Evolutionary conservation across 176 grass and related monocot genomes (phyloP).

Genomic region (Phyllostachys edulis): DNA sequence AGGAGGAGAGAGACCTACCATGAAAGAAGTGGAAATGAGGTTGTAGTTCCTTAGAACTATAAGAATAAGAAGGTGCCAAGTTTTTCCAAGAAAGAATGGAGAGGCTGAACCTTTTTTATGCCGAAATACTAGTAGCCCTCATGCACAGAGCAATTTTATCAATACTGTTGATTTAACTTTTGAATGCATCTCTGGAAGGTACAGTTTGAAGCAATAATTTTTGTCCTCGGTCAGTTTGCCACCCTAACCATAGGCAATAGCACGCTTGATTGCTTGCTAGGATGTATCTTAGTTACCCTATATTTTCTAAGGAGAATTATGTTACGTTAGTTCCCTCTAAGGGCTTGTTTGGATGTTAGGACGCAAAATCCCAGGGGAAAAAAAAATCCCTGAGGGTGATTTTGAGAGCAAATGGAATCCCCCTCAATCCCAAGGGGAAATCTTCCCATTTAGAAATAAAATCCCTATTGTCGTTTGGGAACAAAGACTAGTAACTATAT

Average conservation of each 20-base stretch:
- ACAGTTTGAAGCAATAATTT: slow-evolving; percentile 35
- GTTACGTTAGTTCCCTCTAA: too few species aligned
- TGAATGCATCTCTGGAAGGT: not conserved
- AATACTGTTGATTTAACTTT: not conserved
- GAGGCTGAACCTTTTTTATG: not conserved
- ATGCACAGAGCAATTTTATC: not conserved
- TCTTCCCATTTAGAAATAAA: too few species aligned
- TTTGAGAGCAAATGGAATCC: too few species aligned
- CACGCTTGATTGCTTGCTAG: too few species aligned
- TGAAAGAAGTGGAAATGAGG: slow-evolving; percentile 62
- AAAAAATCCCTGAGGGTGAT: too few species aligned
- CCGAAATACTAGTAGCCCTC: not conserved
- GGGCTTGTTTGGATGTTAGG: too few species aligned
- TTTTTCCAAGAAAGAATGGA: not conserved
- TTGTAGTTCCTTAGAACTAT: slow-evolving; percentile 35
- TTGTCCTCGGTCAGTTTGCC: not conserved
- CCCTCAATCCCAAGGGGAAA: too few species aligned
- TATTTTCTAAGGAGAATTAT: too few species aligned
- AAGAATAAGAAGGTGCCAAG: not conserved
- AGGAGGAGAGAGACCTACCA: slow-evolving; percentile 34
- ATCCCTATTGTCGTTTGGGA: too few species aligned
- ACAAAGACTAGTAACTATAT: too few species aligned
- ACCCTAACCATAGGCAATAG: not conserved
- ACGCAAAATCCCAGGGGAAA: too few species aligned
- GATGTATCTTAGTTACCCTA: too few species aligned